Evolutionary conservation across 345 rosid genomes (phyloP).

Genomic region (Tarenaya hassleriana): DNA sequence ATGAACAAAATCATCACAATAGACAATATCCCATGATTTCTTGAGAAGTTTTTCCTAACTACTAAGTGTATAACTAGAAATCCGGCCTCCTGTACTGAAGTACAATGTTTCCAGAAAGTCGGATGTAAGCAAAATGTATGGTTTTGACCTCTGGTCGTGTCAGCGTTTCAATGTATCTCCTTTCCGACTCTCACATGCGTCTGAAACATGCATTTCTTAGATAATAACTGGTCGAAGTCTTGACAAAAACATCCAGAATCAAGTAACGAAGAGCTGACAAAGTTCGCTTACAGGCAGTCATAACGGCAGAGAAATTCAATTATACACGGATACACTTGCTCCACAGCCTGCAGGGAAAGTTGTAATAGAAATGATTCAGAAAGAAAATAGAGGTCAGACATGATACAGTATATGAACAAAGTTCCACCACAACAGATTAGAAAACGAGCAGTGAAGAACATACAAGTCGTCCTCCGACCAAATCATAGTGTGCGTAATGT

Average conservation of each 20-base stretch:
- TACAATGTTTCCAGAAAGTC: constrained; percentile 9
- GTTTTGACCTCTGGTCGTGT: no score
- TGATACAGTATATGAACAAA: constrained; percentile 8
- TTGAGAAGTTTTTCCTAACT: constrained; percentile 4
- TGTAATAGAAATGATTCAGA: constrained; percentile 7
- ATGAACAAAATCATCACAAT: constrained; percentile 7
- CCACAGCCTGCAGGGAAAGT: constrained; percentile 62
- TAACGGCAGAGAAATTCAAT: constrained; percentile 53
- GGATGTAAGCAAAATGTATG: no score
- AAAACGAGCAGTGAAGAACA: constrained; percentile 12
- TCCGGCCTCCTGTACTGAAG: constrained; percentile 15
- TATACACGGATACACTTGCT: constrained; percentile 84
- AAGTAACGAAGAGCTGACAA: constrained; percentile 7
- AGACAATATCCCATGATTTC: constrained; percentile 17
- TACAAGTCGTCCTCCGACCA: constrained; percentile 50
- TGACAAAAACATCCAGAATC: constrained; percentile 10
- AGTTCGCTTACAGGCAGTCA: constrained; percentile 36
- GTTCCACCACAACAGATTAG: constrained; percentile 12
- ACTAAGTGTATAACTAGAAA: constrained; percentile 16
- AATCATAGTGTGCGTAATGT: constrained; percentile 34
- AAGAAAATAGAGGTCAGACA: constrained; percentile 12
- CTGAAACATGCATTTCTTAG: constrained; percentile 13
- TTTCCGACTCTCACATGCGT: constrained; percentile 16
- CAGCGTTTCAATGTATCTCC: no score
- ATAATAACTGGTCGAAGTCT: constrained; percentile 3